phyloP scores from a whole-genome alignment of 192 early-diverging fungal species.

The Coemansia sp. region DNA sequence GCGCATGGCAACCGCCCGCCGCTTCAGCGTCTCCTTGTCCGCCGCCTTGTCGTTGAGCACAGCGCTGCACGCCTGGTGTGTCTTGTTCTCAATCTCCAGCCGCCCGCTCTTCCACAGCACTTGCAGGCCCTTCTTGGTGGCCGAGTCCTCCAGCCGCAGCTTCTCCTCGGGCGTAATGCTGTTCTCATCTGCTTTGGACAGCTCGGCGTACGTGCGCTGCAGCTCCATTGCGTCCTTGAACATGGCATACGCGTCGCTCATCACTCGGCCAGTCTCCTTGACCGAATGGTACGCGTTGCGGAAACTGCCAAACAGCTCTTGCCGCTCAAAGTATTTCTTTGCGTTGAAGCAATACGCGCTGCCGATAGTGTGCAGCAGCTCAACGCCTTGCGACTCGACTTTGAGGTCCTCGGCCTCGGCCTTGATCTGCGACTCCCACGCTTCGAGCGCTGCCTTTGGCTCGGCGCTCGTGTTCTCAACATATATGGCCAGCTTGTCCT shows the following conservation, averaged over 20 bases:
- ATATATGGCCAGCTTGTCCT: constrained; percentile 75
- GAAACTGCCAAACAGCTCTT: constrained; percentile 69
- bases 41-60: constrained; percentile 70
- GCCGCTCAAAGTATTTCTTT: constrained; percentile 73
- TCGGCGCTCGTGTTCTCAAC: constrained; percentile 61
- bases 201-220: constrained; percentile 84
- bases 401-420: constrained; percentile 87
- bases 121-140: constrained; percentile 79
- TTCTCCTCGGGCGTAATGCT: constrained; percentile 67
- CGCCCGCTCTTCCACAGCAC: constrained; percentile 93
- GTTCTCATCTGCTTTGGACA: constrained; percentile 88
- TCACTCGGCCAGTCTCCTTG: constrained; percentile 88
- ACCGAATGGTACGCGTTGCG: constrained; percentile 69
- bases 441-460: constrained; percentile 57
- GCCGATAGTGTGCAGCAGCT: constrained; percentile 91
- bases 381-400: constrained; percentile 87
- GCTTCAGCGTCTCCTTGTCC: constrained; percentile 56
- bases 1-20: constrained; percentile 78
- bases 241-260: constrained; percentile 87
- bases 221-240: constrained; percentile 90
- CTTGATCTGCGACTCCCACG: constrained; percentile 68
- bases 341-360: constrained; percentile 88
- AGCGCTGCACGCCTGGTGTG: constrained; percentile 88
- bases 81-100: constrained; percentile 89
- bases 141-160: constrained; percentile 65